Evolutionary conservation across 83 land plant genomes (phyloP).

Genomic region (Picea abies): DNA sequence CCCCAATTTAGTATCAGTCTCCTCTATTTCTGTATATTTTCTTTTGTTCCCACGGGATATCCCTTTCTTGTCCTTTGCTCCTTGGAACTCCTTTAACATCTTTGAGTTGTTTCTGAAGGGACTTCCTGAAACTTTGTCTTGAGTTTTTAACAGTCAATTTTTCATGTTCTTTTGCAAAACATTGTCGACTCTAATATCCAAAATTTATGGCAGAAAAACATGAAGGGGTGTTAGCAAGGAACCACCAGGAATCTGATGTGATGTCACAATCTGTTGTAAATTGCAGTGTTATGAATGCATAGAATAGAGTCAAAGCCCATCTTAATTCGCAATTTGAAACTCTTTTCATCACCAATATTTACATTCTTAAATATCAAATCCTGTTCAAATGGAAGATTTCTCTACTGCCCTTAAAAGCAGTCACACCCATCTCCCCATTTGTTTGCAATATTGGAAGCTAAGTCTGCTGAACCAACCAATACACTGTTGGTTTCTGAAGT

Average conservation of each 20-base stretch:
- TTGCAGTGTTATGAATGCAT: constrained; percentile 52
- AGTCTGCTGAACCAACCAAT: not conserved
- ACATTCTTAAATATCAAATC: constrained; percentile 17
- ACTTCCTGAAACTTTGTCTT: constrained; percentile 5
- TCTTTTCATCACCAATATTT: constrained; percentile 34
- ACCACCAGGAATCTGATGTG: constrained; percentile 51
- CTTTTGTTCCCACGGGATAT: constrained; percentile 26
- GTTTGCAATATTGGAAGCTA: not conserved
- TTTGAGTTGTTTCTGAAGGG: constrained; percentile 14
- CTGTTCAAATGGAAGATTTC: constrained; percentile 17
- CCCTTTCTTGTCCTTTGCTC: constrained; percentile 16
- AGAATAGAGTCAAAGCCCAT: constrained; percentile 46
- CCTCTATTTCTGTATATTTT: constrained; percentile 12
- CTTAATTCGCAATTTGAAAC: constrained; percentile 33
- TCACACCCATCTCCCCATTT: not conserved
- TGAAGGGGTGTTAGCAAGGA: constrained; percentile 67
- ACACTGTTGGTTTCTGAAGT: not conserved
- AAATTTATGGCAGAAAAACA: constrained; percentile 34
- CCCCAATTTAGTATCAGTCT: not conserved
- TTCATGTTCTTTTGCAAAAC: constrained; percentile 8
- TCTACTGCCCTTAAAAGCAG: constrained; percentile 6
- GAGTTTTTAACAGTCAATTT: not conserved
- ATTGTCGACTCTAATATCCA: constrained; percentile 27
- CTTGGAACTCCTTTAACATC: constrained; percentile 21
- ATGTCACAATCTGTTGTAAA: constrained; percentile 84